Conservation (phyloP, 176 grass and related monocot species). For the Triticum monococcum region DNA sequence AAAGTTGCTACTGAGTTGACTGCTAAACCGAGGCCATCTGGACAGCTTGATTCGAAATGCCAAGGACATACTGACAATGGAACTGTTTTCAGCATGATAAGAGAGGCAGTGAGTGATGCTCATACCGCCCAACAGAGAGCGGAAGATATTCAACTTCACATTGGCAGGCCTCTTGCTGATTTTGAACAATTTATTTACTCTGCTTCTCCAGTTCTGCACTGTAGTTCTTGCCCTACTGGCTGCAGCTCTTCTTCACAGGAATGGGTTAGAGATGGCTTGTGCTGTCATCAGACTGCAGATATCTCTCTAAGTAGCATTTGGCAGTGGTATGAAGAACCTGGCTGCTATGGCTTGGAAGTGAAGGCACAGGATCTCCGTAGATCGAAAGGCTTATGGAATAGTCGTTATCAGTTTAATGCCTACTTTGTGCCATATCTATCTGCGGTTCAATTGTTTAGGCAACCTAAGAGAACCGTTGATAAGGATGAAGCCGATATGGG, state of each 20-base stretch:
- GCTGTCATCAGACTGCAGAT: constrained; percentile 39
- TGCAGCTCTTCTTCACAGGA: constrained; percentile 35
- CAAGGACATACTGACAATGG: constrained; percentile 31
- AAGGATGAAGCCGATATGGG: constrained; percentile 6
- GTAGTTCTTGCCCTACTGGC: constrained; percentile 10
- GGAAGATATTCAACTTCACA: constrained; percentile 33
- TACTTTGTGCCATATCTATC: constrained; percentile 87
- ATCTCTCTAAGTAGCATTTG: constrained; percentile 62
- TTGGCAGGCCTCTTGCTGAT: constrained; percentile 53
- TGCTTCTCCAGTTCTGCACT: constrained; percentile 60
- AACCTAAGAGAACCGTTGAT: constrained; percentile 16
- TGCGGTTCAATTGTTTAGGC: constrained; percentile 65
- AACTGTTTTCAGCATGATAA: constrained; percentile 54
- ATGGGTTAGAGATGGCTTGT: constrained; percentile 21
- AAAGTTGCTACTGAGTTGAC: constrained; percentile 27
- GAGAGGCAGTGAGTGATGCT: constrained; percentile 45
- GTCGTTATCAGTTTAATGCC: constrained; percentile 37
- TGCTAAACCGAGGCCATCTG: constrained; percentile 11
- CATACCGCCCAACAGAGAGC: constrained; percentile 24
- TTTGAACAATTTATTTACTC: constrained; percentile 61
- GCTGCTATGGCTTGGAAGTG: constrained; percentile 78
- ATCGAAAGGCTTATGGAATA: constrained; percentile 33
- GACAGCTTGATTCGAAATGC: constrained; percentile 15
- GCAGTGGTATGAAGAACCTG: constrained; percentile 84
- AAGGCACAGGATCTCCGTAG: constrained; percentile 50